Percentiles rank a stretch among this genome's conserved stretches.
Conservation (phyloP, 345 rosid species). For the Corymbia maculata region DNA sequence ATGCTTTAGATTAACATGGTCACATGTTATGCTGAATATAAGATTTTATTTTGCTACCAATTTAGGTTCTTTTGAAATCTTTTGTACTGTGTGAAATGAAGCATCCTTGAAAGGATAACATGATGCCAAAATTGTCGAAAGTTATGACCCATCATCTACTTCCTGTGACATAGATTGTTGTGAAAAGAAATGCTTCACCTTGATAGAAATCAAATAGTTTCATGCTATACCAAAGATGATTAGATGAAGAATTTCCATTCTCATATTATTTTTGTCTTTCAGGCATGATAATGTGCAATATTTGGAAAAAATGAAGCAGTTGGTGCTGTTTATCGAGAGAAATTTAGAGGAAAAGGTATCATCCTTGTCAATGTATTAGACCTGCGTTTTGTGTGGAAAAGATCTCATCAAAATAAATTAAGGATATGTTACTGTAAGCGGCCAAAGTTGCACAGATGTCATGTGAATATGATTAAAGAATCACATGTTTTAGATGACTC, state of each 20-base stretch:
- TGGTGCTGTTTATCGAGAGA: slow-evolving; percentile 71
- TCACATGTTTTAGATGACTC: not conserved
- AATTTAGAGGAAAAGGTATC: slow-evolving; percentile 76
- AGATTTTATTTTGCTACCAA: not conserved
- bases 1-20: not conserved
- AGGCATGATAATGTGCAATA: slow-evolving; percentile 91
- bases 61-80: not conserved
- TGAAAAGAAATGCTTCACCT: not conserved
- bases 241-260: not conserved
- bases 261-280: slow-evolving; percentile 20
- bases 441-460: not conserved
- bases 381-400: not conserved
- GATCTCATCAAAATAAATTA: not conserved
- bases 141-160: not conserved
- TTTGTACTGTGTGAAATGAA: not conserved
- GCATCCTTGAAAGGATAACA: not conserved
- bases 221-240: not conserved
- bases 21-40: not conserved
- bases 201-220: not conserved
- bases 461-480: not conserved
- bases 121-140: not conserved
- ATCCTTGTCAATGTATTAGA: not conserved
- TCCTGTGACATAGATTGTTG: not conserved
- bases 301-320: slow-evolving; percentile 88
- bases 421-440: not conserved